Evolutionary conservation across 257 asterid genomes (phyloP).

Genomic region (Nicotiana benthamiana): DNA sequence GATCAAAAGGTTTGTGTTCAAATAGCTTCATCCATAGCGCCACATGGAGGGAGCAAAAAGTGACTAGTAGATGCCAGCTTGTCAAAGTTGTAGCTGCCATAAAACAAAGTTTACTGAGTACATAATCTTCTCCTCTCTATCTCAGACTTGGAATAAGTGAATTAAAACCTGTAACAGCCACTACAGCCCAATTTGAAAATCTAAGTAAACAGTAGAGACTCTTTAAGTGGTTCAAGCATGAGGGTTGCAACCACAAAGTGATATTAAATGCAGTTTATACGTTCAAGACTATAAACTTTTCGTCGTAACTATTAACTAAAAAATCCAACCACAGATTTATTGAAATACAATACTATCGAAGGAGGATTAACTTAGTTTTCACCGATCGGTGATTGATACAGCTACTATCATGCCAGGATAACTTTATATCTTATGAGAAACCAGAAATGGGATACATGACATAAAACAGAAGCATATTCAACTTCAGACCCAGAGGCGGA

Average conservation of each 20-base stretch:
- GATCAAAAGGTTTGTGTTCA: constrained; percentile 79
- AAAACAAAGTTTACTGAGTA: not conserved
- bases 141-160: not conserved
- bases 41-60: constrained; percentile 77
- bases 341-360: not conserved
- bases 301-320: not conserved
- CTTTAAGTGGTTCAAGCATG: not conserved
- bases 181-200: not conserved
- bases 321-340: not conserved
- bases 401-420: not conserved
- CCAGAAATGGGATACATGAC: not conserved
- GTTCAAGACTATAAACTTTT: not conserved
- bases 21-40: constrained; percentile 65
- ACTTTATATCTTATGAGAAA: not conserved
- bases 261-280: not conserved
- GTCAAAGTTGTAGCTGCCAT: constrained; percentile 81
- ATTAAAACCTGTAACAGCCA: not conserved
- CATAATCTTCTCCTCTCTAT: not conserved
- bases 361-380: not conserved
- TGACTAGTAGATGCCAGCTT: constrained; percentile 88
- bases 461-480: not conserved
- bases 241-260: not conserved
- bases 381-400: not conserved
- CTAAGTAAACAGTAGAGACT: not conserved
- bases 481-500: not conserved